Evolutionary conservation across 108 stramenopile species (phyloP), one percentile per base, ranked within the genome.

Genomic region (Stephanodiscus minutulus): DNA sequence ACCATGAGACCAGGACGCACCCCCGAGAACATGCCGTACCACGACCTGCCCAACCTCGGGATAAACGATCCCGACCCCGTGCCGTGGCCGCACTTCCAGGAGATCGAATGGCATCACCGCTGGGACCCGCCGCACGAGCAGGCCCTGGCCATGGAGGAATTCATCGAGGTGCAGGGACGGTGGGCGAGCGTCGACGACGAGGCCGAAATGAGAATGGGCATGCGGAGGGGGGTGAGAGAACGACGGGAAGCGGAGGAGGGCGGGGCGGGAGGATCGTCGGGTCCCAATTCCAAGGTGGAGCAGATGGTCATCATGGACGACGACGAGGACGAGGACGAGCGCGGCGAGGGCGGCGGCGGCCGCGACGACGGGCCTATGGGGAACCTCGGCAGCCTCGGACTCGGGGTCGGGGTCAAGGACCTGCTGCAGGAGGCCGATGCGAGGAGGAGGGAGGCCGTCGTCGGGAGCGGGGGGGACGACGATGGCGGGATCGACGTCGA

Each of bases 71-170:
- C 91, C n/a, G 84, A 92, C 73, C 91, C 90, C 18, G 87, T 95
- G 22, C 94, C 94, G 17, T 95, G 94, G 94, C 94, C 94, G 15
- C 91, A 95, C 67, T 92, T 95, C 78, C 91, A 92, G 68, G 87
- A 95, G 72, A 92, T 95, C 72, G 87, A 90, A 64, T 95, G 90
- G 90, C 90, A 95, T 82, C 94, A 95, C 68, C 65, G 64, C 7
- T 95, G 94, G 94, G 90, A 86, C 47, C 87, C 90, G 17, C 90
- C 91, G 11, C 88, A 91, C 77, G 88, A 87, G 50, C 85, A 86
- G 64, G 82, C 91, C 1, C 47, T 83, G 49, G 82, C 84, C 1
- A 90, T 92, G 88, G 91, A 95, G 58, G 88, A 89, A n/a, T 92
- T 90, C 46, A 91, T 92, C 68, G 90, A 92, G 61, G 66, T 72